Conservation (phyloP, 73 alveolate genomes). For the Paramecium sonneborni region DNA sequence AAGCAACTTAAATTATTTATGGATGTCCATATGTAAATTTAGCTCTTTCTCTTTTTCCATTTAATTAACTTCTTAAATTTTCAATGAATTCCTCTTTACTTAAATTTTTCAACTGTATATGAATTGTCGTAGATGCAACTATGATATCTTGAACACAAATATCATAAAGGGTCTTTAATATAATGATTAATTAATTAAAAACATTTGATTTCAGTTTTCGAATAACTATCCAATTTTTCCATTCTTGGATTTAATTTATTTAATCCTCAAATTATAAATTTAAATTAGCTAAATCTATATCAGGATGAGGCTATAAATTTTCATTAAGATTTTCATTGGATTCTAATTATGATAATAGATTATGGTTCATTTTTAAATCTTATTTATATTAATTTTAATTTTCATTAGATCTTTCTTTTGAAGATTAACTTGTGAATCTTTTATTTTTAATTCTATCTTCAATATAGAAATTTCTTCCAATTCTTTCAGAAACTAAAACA, state of each 20-base stretch:
- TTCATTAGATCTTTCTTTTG: neutral
- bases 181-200: neutral
- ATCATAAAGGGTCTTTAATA: neutral
- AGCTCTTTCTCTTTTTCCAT: neutral
- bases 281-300: neutral
- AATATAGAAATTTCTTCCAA: neutral
- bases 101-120: neutral
- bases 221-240: neutral
- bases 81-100: neutral
- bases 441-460: neutral
- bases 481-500: neutral
- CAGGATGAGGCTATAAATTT: neutral
- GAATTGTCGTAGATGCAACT: neutral
- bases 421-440: neutral
- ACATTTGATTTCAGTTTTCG: neutral
- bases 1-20: neutral
- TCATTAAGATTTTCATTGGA: neutral
- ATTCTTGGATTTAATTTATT: neutral
- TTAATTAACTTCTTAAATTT: neutral
- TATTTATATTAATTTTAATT: neutral
- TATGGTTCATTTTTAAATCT: neutral
- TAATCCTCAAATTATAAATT: neutral
- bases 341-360: neutral
- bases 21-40: neutral
- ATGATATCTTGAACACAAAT: neutral